Conservation (phyloP, 208 protist species). For the Trypanosoma boissoni region DNA sequence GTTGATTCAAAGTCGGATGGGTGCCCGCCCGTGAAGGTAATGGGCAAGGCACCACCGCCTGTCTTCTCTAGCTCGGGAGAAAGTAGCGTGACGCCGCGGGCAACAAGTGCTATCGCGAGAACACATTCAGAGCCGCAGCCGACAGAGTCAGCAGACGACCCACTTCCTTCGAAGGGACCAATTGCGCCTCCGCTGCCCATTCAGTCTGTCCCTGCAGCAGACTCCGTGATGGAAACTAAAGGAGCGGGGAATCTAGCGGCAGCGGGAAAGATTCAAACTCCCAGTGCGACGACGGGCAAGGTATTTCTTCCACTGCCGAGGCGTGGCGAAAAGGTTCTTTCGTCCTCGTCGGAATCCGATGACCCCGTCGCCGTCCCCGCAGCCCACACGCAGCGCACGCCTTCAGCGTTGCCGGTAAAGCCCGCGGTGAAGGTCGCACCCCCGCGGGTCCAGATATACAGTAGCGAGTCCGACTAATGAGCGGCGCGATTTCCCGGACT, state of each 20-base stretch:
- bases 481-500: not conserved
- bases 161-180: too few species aligned
- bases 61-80: too few species aligned
- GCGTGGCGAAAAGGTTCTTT: constrained; percentile 35
- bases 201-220: too few species aligned
- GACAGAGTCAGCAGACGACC: too few species aligned
- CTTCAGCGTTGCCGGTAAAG: constrained; percentile 16
- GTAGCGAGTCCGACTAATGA: constrained; percentile 24
- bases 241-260: not conserved
- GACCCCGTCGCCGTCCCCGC: not conserved
- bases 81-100: too few species aligned
- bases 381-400: not conserved
- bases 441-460: constrained; percentile 13
- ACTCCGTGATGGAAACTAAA: not conserved
- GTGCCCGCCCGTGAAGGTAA: too few species aligned
- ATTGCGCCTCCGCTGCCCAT: too few species aligned
- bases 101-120: too few species aligned
- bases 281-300: not conserved
- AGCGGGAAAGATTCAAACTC: not conserved
- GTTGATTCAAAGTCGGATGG: too few species aligned
- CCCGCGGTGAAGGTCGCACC: not conserved
- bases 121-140: too few species aligned
- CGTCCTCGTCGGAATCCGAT: constrained; percentile 34
- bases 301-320: constrained; percentile 9
- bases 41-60: too few species aligned